These are phyloP conservation scores for Sugiyamaella paludigena DNA, from an alignment of 1,139 yeast species.

Conservation along the genomic window DNA sequence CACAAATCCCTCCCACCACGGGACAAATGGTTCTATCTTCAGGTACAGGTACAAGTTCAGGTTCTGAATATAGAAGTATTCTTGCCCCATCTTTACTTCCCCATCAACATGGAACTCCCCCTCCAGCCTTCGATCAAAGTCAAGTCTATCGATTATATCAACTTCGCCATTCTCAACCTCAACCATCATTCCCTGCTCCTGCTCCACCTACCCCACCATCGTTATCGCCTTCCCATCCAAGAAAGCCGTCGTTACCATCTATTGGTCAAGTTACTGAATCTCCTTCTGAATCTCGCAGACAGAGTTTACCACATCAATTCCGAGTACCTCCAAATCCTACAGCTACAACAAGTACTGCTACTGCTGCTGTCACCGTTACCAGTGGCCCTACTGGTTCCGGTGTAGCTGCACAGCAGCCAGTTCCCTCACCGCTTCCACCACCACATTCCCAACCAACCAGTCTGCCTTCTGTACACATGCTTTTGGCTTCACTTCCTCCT, in stretches of 20 bases:
- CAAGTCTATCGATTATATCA: constrained; percentile 10
- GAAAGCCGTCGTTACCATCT: neutral
- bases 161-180: constrained; percentile 3
- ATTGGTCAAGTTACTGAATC: neutral
- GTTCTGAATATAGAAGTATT: neutral
- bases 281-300: neutral
- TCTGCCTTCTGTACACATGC: constrained; percentile 8
- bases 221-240: constrained; percentile 1
- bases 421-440: neutral
- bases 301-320: constrained; percentile 1
- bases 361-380: neutral
- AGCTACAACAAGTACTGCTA: no score
- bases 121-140: constrained; percentile 4
- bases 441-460: neutral
- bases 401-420: neutral
- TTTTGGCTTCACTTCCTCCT: neutral
- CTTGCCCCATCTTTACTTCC: neutral
- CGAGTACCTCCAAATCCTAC: neutral
- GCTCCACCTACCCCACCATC: constrained; percentile 11
- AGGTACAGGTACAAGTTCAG: neutral
- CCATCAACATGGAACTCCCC: neutral
- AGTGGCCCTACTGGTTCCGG: neutral
- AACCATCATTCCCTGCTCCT: constrained; percentile 7
- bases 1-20: no score
- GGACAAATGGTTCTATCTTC: no score